A percentile compares a stretch with the other conserved stretches of the same genome.
phyloP scores from a whole-genome alignment of 768 basidiomycete genomes.

The Termitomyces eurrhizus region DNA sequence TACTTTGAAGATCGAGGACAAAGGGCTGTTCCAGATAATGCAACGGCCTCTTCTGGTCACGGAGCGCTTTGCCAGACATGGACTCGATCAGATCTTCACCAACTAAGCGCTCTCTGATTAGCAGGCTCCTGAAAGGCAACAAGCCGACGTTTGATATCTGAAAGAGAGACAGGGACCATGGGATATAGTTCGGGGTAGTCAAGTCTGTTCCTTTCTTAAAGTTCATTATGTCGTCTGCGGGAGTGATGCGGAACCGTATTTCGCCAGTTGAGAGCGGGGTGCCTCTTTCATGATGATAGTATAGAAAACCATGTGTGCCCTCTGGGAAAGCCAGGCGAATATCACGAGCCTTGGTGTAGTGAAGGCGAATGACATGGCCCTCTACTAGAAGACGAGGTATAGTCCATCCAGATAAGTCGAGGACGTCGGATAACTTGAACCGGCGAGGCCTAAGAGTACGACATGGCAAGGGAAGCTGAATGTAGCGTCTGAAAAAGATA shows the following conservation, averaged over 20 bases:
- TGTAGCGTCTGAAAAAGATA: too few species aligned
- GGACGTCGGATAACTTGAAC: neutral
- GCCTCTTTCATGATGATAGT: constrained; percentile 2
- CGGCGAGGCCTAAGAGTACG: neutral
- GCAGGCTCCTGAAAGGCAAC: neutral
- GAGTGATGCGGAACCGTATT: constrained; percentile 7
- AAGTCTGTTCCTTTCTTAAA: neutral
- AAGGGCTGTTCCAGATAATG: constrained; percentile 9
- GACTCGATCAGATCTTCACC: neutral
- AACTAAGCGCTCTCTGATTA: neutral
- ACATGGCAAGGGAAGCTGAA: neutral
- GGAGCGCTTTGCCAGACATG: neutral
- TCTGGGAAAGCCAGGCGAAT: neutral
- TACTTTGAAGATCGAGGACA: neutral
- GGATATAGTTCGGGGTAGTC: neutral
- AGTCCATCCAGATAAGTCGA: neutral
- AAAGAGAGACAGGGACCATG: constrained; percentile 1
- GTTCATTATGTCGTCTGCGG: neutral
- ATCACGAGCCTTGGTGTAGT: neutral
- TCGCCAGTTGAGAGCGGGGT: neutral
- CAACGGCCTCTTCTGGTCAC: neutral
- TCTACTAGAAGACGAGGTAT: neutral
- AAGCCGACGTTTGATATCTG: neutral
- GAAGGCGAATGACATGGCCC: neutral
- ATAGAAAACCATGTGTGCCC: neutral